Evolutionary conservation across 2,329 filamentous ascomycete genomes (phyloP).

Genomic region (Calonectria crousiana): DNA sequence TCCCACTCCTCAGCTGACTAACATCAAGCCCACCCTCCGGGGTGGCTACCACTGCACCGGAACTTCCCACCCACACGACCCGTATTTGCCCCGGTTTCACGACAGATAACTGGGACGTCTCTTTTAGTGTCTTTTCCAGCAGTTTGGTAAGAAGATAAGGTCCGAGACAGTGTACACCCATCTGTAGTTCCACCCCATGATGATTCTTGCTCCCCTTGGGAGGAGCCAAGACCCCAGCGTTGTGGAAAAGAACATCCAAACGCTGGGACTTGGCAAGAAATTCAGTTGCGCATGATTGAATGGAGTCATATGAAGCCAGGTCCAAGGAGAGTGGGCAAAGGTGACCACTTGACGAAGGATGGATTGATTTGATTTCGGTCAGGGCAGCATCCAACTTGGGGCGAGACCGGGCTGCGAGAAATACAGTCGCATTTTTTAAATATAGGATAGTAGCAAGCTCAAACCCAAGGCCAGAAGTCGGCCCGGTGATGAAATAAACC

Average conservation of each 20-base stretch:
- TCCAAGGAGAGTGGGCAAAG: slow-evolving; percentile 8
- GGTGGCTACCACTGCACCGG: neutral
- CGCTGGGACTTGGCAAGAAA: slow-evolving; percentile 6
- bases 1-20: slow-evolving; percentile 1
- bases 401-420: neutral
- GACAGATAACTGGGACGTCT: neutral
- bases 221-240: slow-evolving; percentile 14
- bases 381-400: neutral
- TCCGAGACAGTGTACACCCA: slow-evolving; percentile 13
- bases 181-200: slow-evolving; percentile 16
- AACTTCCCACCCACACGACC: slow-evolving; percentile 17
- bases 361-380: neutral
- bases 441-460: slow-evolving; percentile 15
- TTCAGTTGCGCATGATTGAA: neutral
- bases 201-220: slow-evolving; percentile 13
- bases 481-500: slow-evolving; percentile 13
- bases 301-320: slow-evolving; percentile 1
- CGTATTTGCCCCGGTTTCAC: neutral
- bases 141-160: slow-evolving; percentile 12
- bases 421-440: slow-evolving; percentile 11
- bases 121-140: neutral
- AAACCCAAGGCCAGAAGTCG: slow-evolving; percentile 10
- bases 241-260: slow-evolving; percentile 21
- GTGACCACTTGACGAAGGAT: neutral
- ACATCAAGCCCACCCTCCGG: slow-evolving; percentile 12